Evolutionary conservation across 768 basidiomycete species (phyloP).

Genomic region (Pleurotus cornucopiae): DNA sequence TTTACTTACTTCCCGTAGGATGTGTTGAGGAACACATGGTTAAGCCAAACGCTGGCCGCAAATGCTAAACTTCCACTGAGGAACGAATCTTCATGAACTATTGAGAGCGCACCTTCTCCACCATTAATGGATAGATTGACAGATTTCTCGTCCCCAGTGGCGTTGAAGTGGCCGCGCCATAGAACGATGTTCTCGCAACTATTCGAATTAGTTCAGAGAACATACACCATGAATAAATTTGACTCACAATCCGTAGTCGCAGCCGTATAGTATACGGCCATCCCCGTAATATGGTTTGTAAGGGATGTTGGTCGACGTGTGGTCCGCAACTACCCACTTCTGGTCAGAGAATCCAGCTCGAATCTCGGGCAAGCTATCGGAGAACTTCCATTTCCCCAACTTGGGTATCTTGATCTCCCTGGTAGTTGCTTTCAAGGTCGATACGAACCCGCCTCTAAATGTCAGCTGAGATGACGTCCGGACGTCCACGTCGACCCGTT

Average conservation of each 20-base stretch:
- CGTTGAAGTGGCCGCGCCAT: slow-evolving; percentile 78
- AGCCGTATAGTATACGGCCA: slow-evolving; percentile 76
- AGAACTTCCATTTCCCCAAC: slow-evolving; percentile 69
- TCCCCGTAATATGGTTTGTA: slow-evolving; percentile 68
- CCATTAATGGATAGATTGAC: slow-evolving; percentile 80
- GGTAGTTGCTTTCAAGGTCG: slow-evolving; percentile 24
- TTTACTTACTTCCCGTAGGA: slow-evolving; percentile 66
- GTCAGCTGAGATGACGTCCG: slow-evolving; percentile 25
- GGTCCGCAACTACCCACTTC: slow-evolving; percentile 62
- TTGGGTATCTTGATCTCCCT: slow-evolving; percentile 37
- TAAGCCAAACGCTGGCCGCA: slow-evolving; percentile 80
- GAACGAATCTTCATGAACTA: not conserved
- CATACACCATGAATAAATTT: not conserved
- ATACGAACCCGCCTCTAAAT: slow-evolving; percentile 43
- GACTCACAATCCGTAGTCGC: slow-evolving; percentile 83
- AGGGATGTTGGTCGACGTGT: slow-evolving; percentile 71
- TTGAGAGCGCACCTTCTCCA: slow-evolving; percentile 50
- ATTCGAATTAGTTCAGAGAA: not conserved
- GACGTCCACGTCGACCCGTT: slow-evolving; percentile 33
- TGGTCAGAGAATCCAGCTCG: slow-evolving; percentile 52
- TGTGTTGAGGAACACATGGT: slow-evolving; percentile 65
- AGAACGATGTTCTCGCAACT: slow-evolving; percentile 82
- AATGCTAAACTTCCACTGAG: slow-evolving; percentile 51
- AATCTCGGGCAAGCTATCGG: slow-evolving; percentile 74
- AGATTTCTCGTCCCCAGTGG: slow-evolving; percentile 54